These are phyloP conservation scores for Nicotiana attenuata DNA, from an alignment of 257 asterid species.

Conservation along the genomic window DNA sequence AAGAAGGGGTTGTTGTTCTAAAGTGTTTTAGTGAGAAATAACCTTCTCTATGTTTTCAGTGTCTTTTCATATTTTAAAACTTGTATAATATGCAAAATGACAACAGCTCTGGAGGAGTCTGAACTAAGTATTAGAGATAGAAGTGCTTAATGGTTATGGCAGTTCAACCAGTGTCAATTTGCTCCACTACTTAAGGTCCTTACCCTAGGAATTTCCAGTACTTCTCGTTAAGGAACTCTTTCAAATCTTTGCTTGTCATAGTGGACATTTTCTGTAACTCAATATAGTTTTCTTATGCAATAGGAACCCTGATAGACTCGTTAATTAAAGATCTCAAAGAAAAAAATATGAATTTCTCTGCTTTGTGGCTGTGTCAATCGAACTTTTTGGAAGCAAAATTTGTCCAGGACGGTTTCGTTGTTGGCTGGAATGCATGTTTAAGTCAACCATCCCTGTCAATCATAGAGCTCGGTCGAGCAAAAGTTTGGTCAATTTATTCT, in stretches of 20 bases:
- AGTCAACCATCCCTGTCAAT: neutral
- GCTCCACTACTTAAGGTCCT: neutral
- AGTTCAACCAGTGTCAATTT: neutral
- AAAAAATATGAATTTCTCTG: neutral
- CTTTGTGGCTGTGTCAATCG: neutral
- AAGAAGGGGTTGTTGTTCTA: neutral
- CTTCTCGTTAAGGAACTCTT: neutral
- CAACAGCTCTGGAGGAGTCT: neutral
- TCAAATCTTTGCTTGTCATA: neutral
- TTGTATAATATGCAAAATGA: neutral
- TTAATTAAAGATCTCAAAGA: neutral
- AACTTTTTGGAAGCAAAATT: neutral
- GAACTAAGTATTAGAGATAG: neutral
- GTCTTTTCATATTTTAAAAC: neutral
- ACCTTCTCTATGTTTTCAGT: neutral
- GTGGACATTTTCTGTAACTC: neutral
- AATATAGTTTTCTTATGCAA: neutral
- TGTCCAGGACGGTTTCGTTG: neutral
- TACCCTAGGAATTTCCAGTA: neutral
- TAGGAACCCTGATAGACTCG: neutral
- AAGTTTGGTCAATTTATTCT: conserved; percentile 2
- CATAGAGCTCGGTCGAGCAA: neutral
- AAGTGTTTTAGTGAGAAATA: neutral
- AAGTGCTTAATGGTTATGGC: neutral
- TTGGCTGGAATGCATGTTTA: neutral